These are phyloP conservation scores for Actinidia chinensis DNA, from an alignment of 179 eudicot species.

Conservation along the genomic window DNA sequence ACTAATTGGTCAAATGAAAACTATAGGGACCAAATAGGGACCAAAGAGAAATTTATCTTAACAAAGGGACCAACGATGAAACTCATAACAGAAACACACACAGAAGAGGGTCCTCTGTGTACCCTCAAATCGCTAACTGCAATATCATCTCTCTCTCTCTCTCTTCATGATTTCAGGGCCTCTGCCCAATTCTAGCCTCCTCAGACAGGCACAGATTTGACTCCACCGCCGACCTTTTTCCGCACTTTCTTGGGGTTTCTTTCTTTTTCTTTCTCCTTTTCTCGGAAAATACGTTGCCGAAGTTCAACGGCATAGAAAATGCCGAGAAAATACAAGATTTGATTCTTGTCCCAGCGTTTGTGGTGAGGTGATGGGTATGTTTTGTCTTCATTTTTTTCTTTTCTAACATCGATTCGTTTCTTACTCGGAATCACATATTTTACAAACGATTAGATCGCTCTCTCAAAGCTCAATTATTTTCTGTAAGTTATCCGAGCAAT, in stretches of 20 bases:
- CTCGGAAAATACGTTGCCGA: neutral
- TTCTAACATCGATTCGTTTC: too few species aligned
- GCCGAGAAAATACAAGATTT: too few species aligned
- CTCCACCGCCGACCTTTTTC: neutral
- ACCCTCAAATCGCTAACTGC: conserved; percentile 16
- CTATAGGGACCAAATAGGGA: neutral
- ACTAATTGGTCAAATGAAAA: neutral
- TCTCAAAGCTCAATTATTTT: too few species aligned
- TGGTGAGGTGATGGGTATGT: too few species aligned
- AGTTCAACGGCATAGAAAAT: neutral
- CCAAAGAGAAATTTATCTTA: neutral
- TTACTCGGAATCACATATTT: too few species aligned
- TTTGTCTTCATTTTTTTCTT: too few species aligned
- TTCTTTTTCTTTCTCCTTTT: neutral
- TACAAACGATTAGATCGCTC: too few species aligned
- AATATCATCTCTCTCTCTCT: too few species aligned
- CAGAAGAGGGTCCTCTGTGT: conserved; percentile 6
- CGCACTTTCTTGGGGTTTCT: neutral
- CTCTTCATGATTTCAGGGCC: conserved; percentile 21
- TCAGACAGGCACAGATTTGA: neutral
- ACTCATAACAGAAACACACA: conserved; percentile 9
- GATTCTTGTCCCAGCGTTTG: too few species aligned
- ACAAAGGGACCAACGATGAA: conserved; percentile 20
- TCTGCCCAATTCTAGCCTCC: neutral
- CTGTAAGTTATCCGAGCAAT: too few species aligned